Evolutionary conservation across 768 basidiomycete species (phyloP), one percentile per base, ranked within the genome.

Genomic region (Termitomyces sp.): DNA sequence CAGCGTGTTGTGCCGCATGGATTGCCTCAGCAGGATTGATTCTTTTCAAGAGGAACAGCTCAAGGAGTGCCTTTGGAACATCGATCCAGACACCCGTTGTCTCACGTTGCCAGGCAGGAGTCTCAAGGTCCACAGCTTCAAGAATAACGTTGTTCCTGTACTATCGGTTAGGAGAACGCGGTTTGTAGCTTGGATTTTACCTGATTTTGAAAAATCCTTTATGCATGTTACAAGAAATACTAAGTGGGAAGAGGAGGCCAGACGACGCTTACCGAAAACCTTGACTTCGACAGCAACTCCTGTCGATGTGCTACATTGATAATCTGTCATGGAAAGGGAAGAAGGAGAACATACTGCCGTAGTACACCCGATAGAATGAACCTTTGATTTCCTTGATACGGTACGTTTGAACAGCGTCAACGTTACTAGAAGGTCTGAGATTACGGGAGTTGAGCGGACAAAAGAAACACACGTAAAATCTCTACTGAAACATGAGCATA

Each of bases 1-100:
- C 79, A 0, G 90, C 90, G 66, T 96, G 94, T 62, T 87, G 78
- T 3, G 93, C 92, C 5, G 91, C 81, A 65, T 96, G 93, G 48
- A 95, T 92, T 0, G 87, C 88, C 49, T 83, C 92, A 0, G 92
- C 90, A 0, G 84, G 78, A 58, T 86, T 82, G 42, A 92, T 78
- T 5, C 71, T 73, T 61, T 86, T 84, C 12, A 62, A 59, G 13
- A 71, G 69, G 67, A 93, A 74, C n/a, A 85, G 65, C 6, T 76
- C 66, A 47, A 92, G 68, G 22, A 82, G 73, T 0, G 67, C 34
- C 26, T 72, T 73, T 0, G 90, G 86, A 1, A 94, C 73, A 64
- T 94, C 89, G 26, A 94, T 73, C 92, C 92, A 94, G 56, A 79
- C 74, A 27, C 93, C 92, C 1, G 80, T 84, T 1, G 87, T 83